A percentile compares a stretch with the other conserved stretches of the same genome.
These are phyloP conservation scores for Alternaria tenuissima DNA, from an alignment of 2,329 filamentous ascomycete species.

Conservation along the genomic window DNA sequence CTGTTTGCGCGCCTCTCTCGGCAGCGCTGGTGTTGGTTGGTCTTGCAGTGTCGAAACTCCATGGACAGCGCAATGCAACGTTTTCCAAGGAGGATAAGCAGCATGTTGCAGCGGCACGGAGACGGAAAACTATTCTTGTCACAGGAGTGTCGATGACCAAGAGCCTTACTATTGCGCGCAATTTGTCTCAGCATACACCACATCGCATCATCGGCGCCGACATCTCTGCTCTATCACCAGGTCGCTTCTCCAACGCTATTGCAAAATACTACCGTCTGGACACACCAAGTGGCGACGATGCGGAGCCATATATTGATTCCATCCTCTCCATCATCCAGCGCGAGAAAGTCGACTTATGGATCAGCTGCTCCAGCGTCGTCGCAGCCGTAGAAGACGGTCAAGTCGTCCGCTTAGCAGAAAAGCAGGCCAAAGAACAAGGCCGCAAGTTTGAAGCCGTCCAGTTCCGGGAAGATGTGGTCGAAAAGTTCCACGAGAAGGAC, in stretches of 20 bases:
- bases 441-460: constrained; percentile 71
- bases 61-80: constrained; percentile 20
- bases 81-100: constrained; percentile 27
- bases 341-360: constrained; percentile 74
- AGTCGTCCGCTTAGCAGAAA: constrained; percentile 59
- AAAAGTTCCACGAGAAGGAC: constrained; percentile 70
- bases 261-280: constrained; percentile 62
- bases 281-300: constrained; percentile 43
- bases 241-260: constrained; percentile 67
- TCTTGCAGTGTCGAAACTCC: constrained; percentile 36
- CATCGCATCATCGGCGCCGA: constrained; percentile 78
- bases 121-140: constrained; percentile 67
- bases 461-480: constrained; percentile 65
- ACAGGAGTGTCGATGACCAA: constrained; percentile 78
- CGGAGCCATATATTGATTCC: constrained; percentile 62
- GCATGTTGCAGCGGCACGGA: constrained; percentile 30
- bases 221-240: constrained; percentile 52
- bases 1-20: constrained; percentile 60
- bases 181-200: constrained; percentile 68
- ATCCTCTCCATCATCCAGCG: constrained; percentile 66
- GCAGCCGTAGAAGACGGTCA: constrained; percentile 72
- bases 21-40: constrained; percentile 34
- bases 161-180: constrained; percentile 70
- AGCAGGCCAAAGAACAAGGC: constrained; percentile 58
- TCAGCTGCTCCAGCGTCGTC: constrained; percentile 74